phyloP scores from a whole-genome alignment of 768 basidiomycete genomes.

The Trametopsis cervina region DNA sequence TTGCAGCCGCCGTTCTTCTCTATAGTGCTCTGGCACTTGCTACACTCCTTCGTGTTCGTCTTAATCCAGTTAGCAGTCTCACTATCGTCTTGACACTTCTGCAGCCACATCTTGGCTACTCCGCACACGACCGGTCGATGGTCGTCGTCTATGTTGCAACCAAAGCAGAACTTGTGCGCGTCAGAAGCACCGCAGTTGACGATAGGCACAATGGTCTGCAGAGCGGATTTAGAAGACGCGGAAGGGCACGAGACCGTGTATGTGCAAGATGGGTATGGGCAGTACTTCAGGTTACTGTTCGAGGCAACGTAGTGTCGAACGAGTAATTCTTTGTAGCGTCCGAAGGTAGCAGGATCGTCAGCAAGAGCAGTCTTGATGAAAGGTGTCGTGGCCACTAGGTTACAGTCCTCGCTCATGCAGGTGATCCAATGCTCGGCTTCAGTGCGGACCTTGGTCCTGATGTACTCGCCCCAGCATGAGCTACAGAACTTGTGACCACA shows the following conservation, averaged over 20 bases:
- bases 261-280: slow-evolving; percentile 91
- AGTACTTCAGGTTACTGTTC: slow-evolving; percentile 81
- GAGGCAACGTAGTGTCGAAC: slow-evolving; percentile 87
- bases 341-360: slow-evolving; percentile 46
- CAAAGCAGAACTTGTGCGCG: slow-evolving; percentile 87
- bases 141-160: slow-evolving; percentile 81
- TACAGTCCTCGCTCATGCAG: slow-evolving; percentile 79
- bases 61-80: slow-evolving; percentile 99
- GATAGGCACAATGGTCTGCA: slow-evolving; percentile 79
- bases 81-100: slow-evolving; percentile 95
- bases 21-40: slow-evolving; percentile 93
- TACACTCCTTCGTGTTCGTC: slow-evolving; percentile 98
- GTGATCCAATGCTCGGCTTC: slow-evolving; percentile 68
- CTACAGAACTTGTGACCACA: slow-evolving; percentile 86
- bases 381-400: slow-evolving; percentile 52
- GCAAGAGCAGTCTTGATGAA: slow-evolving; percentile 55
- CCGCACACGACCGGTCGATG: slow-evolving; percentile 89
- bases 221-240: slow-evolving; percentile 67
- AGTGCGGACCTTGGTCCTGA: slow-evolving; percentile 72
- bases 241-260: slow-evolving; percentile 87
- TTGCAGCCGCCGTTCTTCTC: slow-evolving; percentile 99
- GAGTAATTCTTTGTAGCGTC: slow-evolving; percentile 80
- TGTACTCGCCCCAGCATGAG: slow-evolving; percentile 79
- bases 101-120: slow-evolving; percentile 89
- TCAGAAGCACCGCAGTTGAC: slow-evolving; percentile 74